These are phyloP conservation scores for Pseudogymnoascus sp. DNA, from an alignment of 2,329 filamentous ascomycete species.

Conservation along the genomic window DNA sequence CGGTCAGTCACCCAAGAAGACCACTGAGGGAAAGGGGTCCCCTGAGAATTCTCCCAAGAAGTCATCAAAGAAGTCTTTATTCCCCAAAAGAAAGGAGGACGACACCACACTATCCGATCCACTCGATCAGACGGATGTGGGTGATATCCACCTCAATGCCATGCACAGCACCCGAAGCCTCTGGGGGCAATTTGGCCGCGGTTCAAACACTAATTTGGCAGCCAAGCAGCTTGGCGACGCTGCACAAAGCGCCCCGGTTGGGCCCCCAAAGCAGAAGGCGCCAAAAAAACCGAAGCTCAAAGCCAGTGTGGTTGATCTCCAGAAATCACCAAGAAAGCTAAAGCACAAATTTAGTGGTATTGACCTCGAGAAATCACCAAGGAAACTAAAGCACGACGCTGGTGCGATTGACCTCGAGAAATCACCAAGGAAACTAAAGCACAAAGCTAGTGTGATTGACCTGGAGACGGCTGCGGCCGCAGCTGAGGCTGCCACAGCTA, in stretches of 20 bases:
- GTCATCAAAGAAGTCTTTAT: background rate
- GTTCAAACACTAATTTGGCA: background rate
- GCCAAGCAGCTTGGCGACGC: background rate
- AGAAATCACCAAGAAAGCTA: background rate
- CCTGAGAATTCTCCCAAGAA: background rate
- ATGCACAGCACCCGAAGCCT: background rate
- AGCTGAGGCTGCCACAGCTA: background rate
- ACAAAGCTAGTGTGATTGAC: background rate
- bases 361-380: background rate
- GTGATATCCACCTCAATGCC: background rate
- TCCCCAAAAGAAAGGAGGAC: background rate
- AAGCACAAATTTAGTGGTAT: background rate
- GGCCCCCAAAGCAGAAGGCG: background rate
- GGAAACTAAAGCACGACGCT: background rate
- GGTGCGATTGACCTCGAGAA: background rate
- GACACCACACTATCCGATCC: no score
- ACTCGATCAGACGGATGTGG: background rate
- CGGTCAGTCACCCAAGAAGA: background rate
- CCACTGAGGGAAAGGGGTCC: background rate
- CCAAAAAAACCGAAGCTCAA: background rate
- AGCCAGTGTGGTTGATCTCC: background rate
- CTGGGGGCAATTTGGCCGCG: background rate
- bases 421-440: background rate
- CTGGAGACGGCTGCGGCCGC: background rate
- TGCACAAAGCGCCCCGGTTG: background rate